phyloP scores from a whole-genome alignment of 2,329 filamentous ascomycete genomes.

The Huntiella abstrusa region DNA sequence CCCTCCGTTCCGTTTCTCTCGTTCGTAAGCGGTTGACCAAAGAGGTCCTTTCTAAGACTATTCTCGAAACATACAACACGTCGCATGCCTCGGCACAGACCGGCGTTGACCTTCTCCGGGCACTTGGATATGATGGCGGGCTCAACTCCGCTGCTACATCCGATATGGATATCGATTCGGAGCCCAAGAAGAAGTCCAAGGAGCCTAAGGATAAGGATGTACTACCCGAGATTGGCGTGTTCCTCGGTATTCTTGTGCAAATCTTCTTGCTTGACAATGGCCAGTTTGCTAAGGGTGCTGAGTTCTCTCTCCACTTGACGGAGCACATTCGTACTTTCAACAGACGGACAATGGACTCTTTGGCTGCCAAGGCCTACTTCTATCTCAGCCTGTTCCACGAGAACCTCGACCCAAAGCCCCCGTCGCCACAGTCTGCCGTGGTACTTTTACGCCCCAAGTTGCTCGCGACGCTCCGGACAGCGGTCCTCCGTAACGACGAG shows the following conservation, averaged over 20 bases:
- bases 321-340: slow-evolving; percentile 78
- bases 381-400: slow-evolving; percentile 95
- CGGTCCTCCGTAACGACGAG: slow-evolving; percentile 89
- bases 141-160: slow-evolving; percentile 18
- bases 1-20: slow-evolving; percentile 84
- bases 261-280: slow-evolving; percentile 79
- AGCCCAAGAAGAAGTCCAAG: slow-evolving; percentile 27
- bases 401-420: slow-evolving; percentile 69
- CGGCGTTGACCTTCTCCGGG: slow-evolving; percentile 50
- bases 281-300: slow-evolving; percentile 57
- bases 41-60: slow-evolving; percentile 62
- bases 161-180: slow-evolving; percentile 58
- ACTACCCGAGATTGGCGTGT: slow-evolving; percentile 74
- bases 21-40: slow-evolving; percentile 79
- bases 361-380: slow-evolving; percentile 92
- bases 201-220: slow-evolving; percentile 49
- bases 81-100: slow-evolving; percentile 40
- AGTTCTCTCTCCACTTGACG: slow-evolving; percentile 69
- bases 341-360: slow-evolving; percentile 79
- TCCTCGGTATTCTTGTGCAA: slow-evolving; percentile 70
- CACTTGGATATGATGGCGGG: slow-evolving; percentile 50
- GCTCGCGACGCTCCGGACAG: slow-evolving; percentile 73
- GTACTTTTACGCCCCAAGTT: slow-evolving; percentile 73
- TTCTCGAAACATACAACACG: slow-evolving; percentile 60
- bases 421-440: slow-evolving; percentile 72